Percentiles rank a stretch among this genome's conserved stretches.
Evolutionary conservation across 2,329 filamentous ascomycete species (phyloP).

Genomic region (Fusarium transvaalense): DNA sequence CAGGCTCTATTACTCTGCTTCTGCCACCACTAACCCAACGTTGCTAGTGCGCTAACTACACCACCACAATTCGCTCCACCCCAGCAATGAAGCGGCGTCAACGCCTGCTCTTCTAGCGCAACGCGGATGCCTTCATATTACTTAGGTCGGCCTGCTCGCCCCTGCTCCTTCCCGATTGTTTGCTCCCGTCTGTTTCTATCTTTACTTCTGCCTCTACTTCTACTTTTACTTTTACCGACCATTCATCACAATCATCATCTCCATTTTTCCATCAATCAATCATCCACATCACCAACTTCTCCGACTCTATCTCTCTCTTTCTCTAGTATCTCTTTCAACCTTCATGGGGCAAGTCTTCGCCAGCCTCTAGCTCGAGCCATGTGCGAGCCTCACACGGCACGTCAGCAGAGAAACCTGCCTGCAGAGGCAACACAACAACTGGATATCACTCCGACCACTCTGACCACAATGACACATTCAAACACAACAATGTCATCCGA

Average conservation of each 20-base stretch:
- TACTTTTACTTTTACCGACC: constrained; percentile 1
- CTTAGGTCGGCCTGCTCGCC: constrained; percentile 36
- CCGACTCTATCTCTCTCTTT: neutral
- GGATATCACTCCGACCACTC: neutral
- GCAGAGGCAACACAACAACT: constrained; percentile 21
- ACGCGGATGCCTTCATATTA: constrained; percentile 51
- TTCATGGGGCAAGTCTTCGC: constrained; percentile 41
- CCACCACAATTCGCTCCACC: constrained; percentile 39
- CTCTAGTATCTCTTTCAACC: constrained; percentile 2
- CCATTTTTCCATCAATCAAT: neutral
- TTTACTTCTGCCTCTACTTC: constrained; percentile 5
- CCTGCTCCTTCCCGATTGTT: constrained; percentile 32
- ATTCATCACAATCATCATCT: neutral
- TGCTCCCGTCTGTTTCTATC: constrained; percentile 15
- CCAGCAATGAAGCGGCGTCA: constrained; percentile 46
- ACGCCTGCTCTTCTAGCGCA: constrained; percentile 48
- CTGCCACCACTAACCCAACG: neutral
- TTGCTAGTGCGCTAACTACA: constrained; percentile 7
- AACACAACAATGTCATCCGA: constrained; percentile 15
- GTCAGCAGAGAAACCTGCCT: constrained; percentile 36
- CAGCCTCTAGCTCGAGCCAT: constrained; percentile 36
- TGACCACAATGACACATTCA: neutral
- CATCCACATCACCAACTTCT: neutral
- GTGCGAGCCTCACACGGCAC: constrained; percentile 44
- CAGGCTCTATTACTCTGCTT: neutral